Percentiles rank a stretch among this genome's conserved stretches.
Evolutionary conservation across 108 stramenopile genomes (phyloP).

Genomic region (Epithemia pelagica): DNA sequence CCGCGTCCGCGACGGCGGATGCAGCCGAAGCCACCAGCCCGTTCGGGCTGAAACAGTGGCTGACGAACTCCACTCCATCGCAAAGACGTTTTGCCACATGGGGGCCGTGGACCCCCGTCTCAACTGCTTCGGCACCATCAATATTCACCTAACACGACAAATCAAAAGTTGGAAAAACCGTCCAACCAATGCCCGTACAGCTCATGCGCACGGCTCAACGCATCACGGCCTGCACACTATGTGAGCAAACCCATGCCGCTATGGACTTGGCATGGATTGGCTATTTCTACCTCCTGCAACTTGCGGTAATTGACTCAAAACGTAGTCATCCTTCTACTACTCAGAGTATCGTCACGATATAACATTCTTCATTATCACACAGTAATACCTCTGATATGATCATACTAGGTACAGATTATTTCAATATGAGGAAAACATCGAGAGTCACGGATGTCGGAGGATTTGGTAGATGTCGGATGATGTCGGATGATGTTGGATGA

Average conservation of each 20-base stretch:
- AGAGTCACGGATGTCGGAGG: no score
- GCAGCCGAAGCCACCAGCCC: not conserved
- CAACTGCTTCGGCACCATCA: conserved; percentile 1
- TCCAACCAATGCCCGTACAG: not conserved
- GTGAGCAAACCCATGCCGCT: not conserved
- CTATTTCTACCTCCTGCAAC: not conserved
- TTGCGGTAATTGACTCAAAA: no score
- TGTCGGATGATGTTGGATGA: no score
- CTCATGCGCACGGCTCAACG: not conserved
- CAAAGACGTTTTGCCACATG: not conserved
- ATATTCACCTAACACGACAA: not conserved
- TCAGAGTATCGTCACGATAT: no score
- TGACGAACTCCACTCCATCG: not conserved
- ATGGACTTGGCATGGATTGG: not conserved
- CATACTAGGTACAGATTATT: no score
- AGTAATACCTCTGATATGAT: no score
- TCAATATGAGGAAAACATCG: no score
- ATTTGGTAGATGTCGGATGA: no score
- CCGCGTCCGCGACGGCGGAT: not conserved
- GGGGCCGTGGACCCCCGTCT: not conserved
- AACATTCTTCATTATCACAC: no score
- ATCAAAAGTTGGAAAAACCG: conserved; percentile 2
- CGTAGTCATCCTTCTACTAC: no score
- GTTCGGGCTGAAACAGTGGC: not conserved
- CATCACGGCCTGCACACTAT: not conserved